Evolutionary conservation across 371 early-diverging fungal genomes (phyloP), one percentile per base, ranked within the genome.

Genomic region (Blakeslea trispora): DNA sequence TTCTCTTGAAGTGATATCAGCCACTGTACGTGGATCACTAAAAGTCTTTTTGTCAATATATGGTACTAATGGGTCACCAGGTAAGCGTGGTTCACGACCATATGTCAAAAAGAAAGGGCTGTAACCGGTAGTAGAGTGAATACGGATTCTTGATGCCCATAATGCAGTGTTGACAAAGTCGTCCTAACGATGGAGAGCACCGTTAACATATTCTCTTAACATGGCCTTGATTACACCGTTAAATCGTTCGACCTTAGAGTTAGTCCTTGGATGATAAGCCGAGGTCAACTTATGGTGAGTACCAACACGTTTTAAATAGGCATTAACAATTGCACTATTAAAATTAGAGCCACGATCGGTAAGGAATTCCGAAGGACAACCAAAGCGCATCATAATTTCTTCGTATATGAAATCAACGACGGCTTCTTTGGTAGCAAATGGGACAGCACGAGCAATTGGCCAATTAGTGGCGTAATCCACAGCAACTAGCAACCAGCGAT

Each of bases 391-490:
- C 2, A 69, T 55, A 10, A 74, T 68, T 19, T 68, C n/a, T n/a
- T n/a, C n/a, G n/a, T n/a, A n/a, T n/a, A n/a, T n/a, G n/a, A n/a
- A n/a, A n/a, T n/a, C n/a, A 32, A 10, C 32, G 5, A 32, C 32
- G 10, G 63, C 63, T 22, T 68, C 56, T 34, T 54, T 64, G 5
- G 61, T 55, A 5, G 75, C 72, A 7, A 56, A 58, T 17, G 71
- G 72, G 5, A 76, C 55, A 1, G 76, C 69, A 11, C 59, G 57
- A n/a, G 77, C 72, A 23, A 71, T 57, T 0, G 68, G 61, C 77
- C 77, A 75, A 41, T 58, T 71, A 1, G 74, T 77, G 0, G 63
- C 42, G 48, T 59, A 62, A 37, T 81, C 79, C 13, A 77, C 71
- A 2, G 74, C 75, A 22, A 66, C 61, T 0, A 66, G 47, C 14